Evolutionary conservation across 768 basidiomycete genomes (phyloP).

Genomic region (Hortiboletus campestris): DNA sequence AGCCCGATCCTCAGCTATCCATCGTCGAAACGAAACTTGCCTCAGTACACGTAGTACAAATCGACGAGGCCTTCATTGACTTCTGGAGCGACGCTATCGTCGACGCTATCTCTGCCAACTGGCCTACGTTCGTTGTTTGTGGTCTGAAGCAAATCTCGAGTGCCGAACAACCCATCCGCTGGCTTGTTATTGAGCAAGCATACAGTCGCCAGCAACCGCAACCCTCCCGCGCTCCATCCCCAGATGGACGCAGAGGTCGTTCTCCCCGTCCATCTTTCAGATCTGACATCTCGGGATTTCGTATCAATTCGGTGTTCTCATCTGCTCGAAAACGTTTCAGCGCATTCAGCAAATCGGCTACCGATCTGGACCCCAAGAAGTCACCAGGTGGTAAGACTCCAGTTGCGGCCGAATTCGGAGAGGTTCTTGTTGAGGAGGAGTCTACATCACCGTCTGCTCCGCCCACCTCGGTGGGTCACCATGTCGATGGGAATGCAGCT

Average conservation of each 20-base stretch:
- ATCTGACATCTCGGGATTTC: conserved; percentile 41
- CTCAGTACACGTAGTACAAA: conserved; percentile 41
- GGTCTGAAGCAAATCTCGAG: conserved; percentile 48
- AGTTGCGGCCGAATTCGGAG: conserved; percentile 69
- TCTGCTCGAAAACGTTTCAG: conserved; percentile 63
- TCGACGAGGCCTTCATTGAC: conserved; percentile 82
- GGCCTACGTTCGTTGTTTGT: conserved; percentile 72
- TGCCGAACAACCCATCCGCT: conserved; percentile 40
- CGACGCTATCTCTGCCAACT: conserved; percentile 61
- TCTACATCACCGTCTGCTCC: conserved; percentile 7
- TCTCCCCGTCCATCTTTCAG: conserved; percentile 45
- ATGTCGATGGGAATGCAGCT: conserved; percentile 21
- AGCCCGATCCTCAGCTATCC: conserved; percentile 8
- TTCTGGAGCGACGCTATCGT: conserved; percentile 76
- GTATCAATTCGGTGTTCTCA: conserved; percentile 41
- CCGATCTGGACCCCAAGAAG: conserved; percentile 23
- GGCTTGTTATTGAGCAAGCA: conserved; percentile 69
- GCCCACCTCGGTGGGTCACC: conserved; percentile 33
- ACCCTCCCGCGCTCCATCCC: conserved; percentile 25
- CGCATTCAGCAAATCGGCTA: conserved; percentile 44
- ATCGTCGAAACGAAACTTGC: conserved; percentile 40
- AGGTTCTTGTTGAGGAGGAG: conserved; percentile 59
- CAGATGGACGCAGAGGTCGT: conserved; percentile 29
- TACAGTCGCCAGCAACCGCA: conserved; percentile 42
- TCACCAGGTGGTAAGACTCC: conserved; percentile 34